Evolutionary conservation across 2,329 filamentous ascomycete genomes (phyloP).

Genomic region (Tolypocladium pustulatum): DNA sequence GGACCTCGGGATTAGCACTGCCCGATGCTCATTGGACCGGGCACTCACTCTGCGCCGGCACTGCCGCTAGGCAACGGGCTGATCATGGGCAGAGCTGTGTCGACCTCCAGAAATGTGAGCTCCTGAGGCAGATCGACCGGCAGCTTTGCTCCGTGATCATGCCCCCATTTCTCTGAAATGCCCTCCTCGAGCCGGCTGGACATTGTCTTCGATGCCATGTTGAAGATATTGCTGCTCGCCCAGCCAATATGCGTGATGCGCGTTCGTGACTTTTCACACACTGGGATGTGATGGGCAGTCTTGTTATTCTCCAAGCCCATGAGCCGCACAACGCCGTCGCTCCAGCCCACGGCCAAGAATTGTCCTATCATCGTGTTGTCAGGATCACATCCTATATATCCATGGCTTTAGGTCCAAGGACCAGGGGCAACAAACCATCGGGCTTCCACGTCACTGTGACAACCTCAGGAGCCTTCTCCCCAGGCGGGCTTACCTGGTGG

Average conservation of each 20-base stretch:
- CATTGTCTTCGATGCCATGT: conserved; percentile 12
- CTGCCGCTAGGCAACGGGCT: conserved; percentile 54
- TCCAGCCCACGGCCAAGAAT: conserved; percentile 74
- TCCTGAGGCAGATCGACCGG: conserved; percentile 56
- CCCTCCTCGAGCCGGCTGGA: conserved; percentile 7
- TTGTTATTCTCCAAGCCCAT: conserved; percentile 75
- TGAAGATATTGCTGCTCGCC: conserved; percentile 32
- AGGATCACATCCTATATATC: background rate
- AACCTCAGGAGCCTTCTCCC: conserved; percentile 29
- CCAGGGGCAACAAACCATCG: conserved; percentile 44
- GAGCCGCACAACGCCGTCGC: conserved; percentile 66
- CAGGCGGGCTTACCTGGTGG: conserved; percentile 30
- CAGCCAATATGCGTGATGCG: conserved; percentile 44
- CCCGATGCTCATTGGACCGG: background rate
- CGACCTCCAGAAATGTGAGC: conserved; percentile 64
- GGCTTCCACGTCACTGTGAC: conserved; percentile 53
- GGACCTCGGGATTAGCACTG: conserved; percentile 7
- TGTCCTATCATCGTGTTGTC: conserved; percentile 39
- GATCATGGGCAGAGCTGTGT: conserved; percentile 65
- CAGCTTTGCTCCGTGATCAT: conserved; percentile 5
- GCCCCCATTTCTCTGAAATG: conserved; percentile 3
- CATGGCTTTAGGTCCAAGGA: background rate
- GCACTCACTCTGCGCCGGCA: conserved; percentile 50
- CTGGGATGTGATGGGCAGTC: conserved; percentile 59
- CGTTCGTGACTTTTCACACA: conserved; percentile 32